Evolutionary conservation across 495 filamentous ascomycete species (phyloP).

Genomic region (Sporormia fimetaria): DNA sequence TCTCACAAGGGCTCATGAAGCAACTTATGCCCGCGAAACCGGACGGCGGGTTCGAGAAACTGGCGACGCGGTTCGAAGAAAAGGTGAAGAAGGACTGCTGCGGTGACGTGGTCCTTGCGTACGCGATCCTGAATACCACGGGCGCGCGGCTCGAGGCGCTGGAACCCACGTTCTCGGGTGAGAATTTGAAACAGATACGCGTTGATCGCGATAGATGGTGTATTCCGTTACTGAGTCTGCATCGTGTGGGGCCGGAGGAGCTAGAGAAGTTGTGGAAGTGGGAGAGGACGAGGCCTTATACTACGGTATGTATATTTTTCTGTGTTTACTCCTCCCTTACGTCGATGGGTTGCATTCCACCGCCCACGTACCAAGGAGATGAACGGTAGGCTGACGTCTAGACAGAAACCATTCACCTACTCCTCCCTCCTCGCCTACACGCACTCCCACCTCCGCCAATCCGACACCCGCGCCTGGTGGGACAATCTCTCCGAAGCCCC

Average conservation of each 20-base stretch:
- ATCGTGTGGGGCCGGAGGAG: constrained; percentile 7
- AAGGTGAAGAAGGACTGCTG: constrained; percentile 14
- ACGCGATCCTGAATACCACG: constrained; percentile 15
- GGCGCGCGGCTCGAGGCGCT: constrained; percentile 14
- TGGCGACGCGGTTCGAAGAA: constrained; percentile 14
- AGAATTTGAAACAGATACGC: constrained; percentile 12
- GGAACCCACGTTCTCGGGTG: constrained; percentile 17
- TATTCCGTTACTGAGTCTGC: constrained; percentile 14
- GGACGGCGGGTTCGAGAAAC: background rate
- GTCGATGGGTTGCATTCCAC: no score
- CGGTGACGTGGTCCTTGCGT: constrained; percentile 19
- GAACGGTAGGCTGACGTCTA: no score
- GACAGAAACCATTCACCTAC: constrained; percentile 21
- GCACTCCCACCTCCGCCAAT: constrained; percentile 12
- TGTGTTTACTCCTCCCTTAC: no score
- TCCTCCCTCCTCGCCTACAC: constrained; percentile 22
- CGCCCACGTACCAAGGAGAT: no score
- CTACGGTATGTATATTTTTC: constrained; percentile 10
- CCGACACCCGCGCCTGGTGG: constrained; percentile 8
- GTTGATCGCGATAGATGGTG: constrained; percentile 16
- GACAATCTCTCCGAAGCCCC: constrained; percentile 13
- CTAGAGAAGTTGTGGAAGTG: constrained; percentile 19
- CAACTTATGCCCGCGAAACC: constrained; percentile 5
- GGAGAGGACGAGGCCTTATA: constrained; percentile 19
- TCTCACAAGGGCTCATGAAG: constrained; percentile 22